Base-by-base conservation (phyloP, 2,329 filamentous ascomycete species). In the Aureobasidium subglaciale region DNA sequence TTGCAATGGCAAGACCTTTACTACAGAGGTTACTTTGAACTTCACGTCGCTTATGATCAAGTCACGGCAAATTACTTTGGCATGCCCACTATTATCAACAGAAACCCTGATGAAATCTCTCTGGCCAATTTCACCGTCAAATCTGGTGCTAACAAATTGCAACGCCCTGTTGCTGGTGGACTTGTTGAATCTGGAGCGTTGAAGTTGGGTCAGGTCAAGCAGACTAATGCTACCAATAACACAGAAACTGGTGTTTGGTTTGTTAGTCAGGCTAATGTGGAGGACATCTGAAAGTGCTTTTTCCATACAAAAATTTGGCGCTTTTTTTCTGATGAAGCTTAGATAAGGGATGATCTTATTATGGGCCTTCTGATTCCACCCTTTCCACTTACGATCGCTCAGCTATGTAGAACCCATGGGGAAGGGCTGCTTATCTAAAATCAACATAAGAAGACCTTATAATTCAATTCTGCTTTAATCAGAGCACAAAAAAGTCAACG, bases 1-100 rank as follows among this genome's bases (percentile, higher is more conserved):
- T 72, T 90, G 43, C 83, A 87, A 63, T 90, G 85, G 86, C 81
- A 85, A 62, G 86, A 89, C 56, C 68, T 83, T 7, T 89, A 86
- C 67, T 90, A 88, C 68, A 77, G 86, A 16, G 87, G 86, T 1
- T 90, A 90, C 70, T 88, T 83, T 61, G 79, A 86, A 64, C 71
- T 89, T 37, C 76, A 78, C 45, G 72, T 87, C 55, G 74, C 71
- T 18, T 74, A 79, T 20, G 74, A 84, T 10, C 71, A 78, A 41
- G 75, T 86, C 2, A 73, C 79, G n/a, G 85, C 85, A 0, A 74
- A 75, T 11, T 90, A 78, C 70, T 90, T 83, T 61, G 86, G 83
- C 37, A 64, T 79, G 64, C 84, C 84, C 0, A 83, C 78, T 1
- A 74, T 86, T 5, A 71, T 78, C 22, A 77, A 71, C 4, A 74